Percentiles rank a stretch among this genome's conserved stretches.
These are phyloP conservation scores for Toxoplasma gondii DNA, from an alignment of 169 alveolate genomes.

Conservation along the genomic window DNA sequence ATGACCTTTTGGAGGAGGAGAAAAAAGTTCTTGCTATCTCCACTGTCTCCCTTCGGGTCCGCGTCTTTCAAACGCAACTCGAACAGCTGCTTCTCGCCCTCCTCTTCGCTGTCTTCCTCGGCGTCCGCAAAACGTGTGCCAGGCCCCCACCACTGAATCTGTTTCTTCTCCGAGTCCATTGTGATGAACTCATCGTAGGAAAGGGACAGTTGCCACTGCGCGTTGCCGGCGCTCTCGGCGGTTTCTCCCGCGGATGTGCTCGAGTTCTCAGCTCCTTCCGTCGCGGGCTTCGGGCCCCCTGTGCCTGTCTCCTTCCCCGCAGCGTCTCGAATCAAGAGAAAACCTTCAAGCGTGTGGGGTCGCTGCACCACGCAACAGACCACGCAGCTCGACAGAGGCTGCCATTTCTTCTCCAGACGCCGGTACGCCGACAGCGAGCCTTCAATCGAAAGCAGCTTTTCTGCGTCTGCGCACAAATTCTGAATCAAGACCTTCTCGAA, in stretches of 20 bases:
- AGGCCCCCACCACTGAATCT: slow-evolving; percentile 29
- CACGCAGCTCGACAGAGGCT: background rate
- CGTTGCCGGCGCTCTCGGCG: background rate
- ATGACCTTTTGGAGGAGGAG: background rate
- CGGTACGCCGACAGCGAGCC: background rate
- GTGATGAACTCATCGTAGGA: slow-evolving; percentile 31
- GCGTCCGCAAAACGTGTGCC: background rate
- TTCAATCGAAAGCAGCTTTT: background rate
- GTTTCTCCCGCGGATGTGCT: background rate
- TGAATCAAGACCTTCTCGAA: background rate
- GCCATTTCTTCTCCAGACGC: slow-evolving; percentile 3
- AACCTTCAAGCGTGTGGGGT: slow-evolving; percentile 26
- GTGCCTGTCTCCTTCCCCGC: background rate
- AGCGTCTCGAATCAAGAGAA: background rate
- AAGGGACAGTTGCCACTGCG: slow-evolving; percentile 31
- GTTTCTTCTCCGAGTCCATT: background rate
- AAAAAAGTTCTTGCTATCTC: background rate
- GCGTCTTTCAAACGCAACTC: background rate
- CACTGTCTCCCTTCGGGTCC: background rate
- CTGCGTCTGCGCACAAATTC: slow-evolving; percentile 1
- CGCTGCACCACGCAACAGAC: slow-evolving; percentile 15
- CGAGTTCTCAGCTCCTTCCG: background rate
- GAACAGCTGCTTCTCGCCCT: background rate
- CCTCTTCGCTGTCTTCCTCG: background rate
- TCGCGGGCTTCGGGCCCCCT: too few relatives aligned